A percentile compares a stretch with the other conserved stretches of the same genome.
phyloP scores from a whole-genome alignment of 1,139 yeast species.

The Magnusiomyces sp. region DNA sequence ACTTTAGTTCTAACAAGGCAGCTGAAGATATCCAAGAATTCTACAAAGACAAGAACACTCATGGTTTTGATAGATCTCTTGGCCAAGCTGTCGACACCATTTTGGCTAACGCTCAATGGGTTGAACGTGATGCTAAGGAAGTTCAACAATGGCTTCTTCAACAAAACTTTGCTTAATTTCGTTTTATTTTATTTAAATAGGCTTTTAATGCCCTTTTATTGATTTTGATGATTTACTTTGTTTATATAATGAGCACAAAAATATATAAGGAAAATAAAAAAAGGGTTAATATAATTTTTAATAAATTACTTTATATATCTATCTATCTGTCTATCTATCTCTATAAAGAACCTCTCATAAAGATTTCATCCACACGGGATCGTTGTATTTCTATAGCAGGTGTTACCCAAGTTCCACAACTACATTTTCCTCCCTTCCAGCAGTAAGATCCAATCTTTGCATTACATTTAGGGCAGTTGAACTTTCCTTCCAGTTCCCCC shows the following conservation, averaged over 20 bases:
- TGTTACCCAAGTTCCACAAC: constrained; percentile 93
- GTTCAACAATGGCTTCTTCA: constrained; percentile 30
- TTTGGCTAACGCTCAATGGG: constrained; percentile 26
- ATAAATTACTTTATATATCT: no score
- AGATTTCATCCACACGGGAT: constrained; percentile 67
- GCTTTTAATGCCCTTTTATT: no score
- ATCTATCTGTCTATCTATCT: no score
- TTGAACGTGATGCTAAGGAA: constrained; percentile 24
- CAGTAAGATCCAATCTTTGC: constrained; percentile 73
- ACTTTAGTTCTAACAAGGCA: constrained; percentile 40
- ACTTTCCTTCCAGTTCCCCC: constrained; percentile 75
- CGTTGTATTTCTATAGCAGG: constrained; percentile 83
- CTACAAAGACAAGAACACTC: constrained; percentile 47
- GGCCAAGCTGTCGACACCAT: constrained; percentile 29
- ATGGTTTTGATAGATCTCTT: constrained; percentile 31
- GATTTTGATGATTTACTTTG: no score
- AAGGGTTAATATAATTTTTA: no score
- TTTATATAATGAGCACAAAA: no score
- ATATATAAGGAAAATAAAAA: no score
- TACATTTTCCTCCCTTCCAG: constrained; percentile 93
- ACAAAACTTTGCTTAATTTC: constrained; percentile 14
- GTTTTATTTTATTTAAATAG: not conserved
- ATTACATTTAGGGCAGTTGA: constrained; percentile 74
- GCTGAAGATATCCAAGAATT: constrained; percentile 41
- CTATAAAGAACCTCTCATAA: constrained; percentile 1